Base-by-base conservation (phyloP, 2,329 filamentous ascomycete species). In the Myotisia sp. region DNA sequence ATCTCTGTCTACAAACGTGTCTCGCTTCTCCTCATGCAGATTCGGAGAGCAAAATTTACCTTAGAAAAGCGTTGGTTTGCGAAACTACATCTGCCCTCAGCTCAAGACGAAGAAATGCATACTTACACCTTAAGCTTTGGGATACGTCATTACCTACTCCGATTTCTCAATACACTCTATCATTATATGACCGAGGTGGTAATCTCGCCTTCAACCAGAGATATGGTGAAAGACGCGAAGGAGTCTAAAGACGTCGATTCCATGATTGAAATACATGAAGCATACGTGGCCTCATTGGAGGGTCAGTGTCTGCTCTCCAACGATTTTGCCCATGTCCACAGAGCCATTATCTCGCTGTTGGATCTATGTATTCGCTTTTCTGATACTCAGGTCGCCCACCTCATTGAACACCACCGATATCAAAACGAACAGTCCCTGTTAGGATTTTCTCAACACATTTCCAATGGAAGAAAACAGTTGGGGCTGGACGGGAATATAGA, bases 171-270 rank as follows among this genome's bases (percentile, higher is more conserved):
- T 42, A 73, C 70, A 0, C 48, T 93, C 1, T 77, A 83, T 47
- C 75, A 76, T 6, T 90, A 93, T 49, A 60, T 92, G 3, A 76
- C 75, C 3, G 77, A 74, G 10, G 67, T 84, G 2, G 79, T 86
- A 1, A 64, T 92, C 1, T 68, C 67, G 0, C 70, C 74, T 0
- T 65, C 74, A 14, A 70, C 67, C 2, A 48, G 55, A 2, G 60
- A 64, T 19, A 69, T 94, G 60, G 59, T 60, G 4, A 51, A 55
- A 2, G 61, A 67, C 0, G 65, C 94, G 33, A 55, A 58, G 9
- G 58, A 61, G 4, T 74, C 82, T 0, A 64, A 68, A 17, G 83
- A 87, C 44, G 73, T 94, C 6, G 84, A 94, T 50, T 70, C 70
- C 17, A 92, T 94, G 81, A 75, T 85, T 17, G 57, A 58, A 1